These are phyloP conservation scores for Linum lewisii DNA, from an alignment of 345 rosid genomes.

Conservation along the genomic window DNA sequence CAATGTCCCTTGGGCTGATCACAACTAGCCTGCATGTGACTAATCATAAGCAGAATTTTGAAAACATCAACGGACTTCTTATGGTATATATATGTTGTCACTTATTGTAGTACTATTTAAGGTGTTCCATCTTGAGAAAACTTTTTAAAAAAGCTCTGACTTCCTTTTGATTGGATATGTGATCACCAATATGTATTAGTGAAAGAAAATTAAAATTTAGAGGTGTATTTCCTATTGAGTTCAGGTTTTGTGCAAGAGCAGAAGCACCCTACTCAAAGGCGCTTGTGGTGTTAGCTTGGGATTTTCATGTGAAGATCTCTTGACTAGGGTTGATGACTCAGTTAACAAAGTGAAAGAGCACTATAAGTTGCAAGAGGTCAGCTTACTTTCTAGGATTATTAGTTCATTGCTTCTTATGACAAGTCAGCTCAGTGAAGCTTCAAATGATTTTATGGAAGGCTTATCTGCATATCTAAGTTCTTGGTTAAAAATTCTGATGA, in stretches of 20 bases:
- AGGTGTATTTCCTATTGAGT: slow-evolving; percentile 2
- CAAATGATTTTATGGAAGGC: slow-evolving; percentile 38
- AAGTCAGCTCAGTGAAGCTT: slow-evolving; percentile 33
- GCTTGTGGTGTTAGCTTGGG: slow-evolving; percentile 93
- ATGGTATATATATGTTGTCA: slow-evolving; percentile 41
- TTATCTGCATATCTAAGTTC: slow-evolving; percentile 32
- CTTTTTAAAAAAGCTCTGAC: background rate
- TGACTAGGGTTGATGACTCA: slow-evolving; percentile 39
- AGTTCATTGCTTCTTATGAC: slow-evolving; percentile 39
- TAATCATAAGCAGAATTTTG: slow-evolving; percentile 70
- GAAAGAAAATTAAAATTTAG: too few species aligned
- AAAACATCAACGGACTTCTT: slow-evolving; percentile 55
- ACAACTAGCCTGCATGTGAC: slow-evolving; percentile 69
- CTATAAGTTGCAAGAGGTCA: slow-evolving; percentile 48
- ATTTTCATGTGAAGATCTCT: slow-evolving; percentile 71
- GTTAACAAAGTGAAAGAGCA: slow-evolving; percentile 38
- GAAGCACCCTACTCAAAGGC: slow-evolving; percentile 80
- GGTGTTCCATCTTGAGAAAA: slow-evolving; percentile 2
- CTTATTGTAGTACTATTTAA: background rate
- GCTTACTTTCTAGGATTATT: slow-evolving; percentile 50
- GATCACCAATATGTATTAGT: background rate
- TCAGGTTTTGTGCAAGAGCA: slow-evolving; percentile 76
- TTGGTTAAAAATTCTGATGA: slow-evolving; percentile 39
- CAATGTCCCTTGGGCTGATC: slow-evolving; percentile 82
- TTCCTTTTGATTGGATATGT: slow-evolving; percentile 5